These are phyloP conservation scores for Fusarium cicatricum DNA, from an alignment of 2,329 filamentous ascomycete species.

Conservation along the genomic window DNA sequence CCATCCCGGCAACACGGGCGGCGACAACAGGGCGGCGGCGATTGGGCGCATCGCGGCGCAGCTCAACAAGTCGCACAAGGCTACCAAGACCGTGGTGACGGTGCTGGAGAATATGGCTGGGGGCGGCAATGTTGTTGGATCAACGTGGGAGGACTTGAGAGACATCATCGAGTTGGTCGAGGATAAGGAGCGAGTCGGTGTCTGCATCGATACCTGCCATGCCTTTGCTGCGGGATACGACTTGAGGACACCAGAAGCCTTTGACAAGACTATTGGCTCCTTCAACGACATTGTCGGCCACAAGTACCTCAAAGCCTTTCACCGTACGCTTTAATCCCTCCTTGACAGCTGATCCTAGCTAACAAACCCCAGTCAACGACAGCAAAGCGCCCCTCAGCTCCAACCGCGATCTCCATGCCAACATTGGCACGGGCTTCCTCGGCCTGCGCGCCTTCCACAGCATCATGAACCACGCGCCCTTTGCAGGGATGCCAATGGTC, in stretches of 20 bases:
- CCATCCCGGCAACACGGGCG: conserved; percentile 86
- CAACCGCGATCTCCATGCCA: conserved; percentile 89
- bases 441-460: conserved; percentile 91
- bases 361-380: conserved; percentile 74
- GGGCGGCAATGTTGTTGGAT: conserved; percentile 85
- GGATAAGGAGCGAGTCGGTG: conserved; percentile 84
- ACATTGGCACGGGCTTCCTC: conserved; percentile 94
- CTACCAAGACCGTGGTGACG: conserved; percentile 79
- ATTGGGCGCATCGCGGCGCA: conserved; percentile 81
- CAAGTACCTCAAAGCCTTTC: conserved; percentile 82
- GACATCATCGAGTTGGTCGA: conserved; percentile 83
- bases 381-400: conserved; percentile 88
- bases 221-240: conserved; percentile 96
- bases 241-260: conserved; percentile 76
- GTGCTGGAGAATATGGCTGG: conserved; percentile 97
- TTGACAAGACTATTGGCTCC: conserved; percentile 74
- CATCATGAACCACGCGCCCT: conserved; percentile 81
- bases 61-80: conserved; percentile 82
- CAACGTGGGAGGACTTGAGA: conserved; percentile 83
- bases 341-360: neutral
- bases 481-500: conserved; percentile 86
- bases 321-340: conserved; percentile 54
- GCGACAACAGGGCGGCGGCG: conserved; percentile 71
- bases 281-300: conserved; percentile 83
- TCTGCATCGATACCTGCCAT: conserved; percentile 97